Conservation (phyloP, 2,329 filamentous ascomycete species). For the Sporothrix variecibatus region DNA sequence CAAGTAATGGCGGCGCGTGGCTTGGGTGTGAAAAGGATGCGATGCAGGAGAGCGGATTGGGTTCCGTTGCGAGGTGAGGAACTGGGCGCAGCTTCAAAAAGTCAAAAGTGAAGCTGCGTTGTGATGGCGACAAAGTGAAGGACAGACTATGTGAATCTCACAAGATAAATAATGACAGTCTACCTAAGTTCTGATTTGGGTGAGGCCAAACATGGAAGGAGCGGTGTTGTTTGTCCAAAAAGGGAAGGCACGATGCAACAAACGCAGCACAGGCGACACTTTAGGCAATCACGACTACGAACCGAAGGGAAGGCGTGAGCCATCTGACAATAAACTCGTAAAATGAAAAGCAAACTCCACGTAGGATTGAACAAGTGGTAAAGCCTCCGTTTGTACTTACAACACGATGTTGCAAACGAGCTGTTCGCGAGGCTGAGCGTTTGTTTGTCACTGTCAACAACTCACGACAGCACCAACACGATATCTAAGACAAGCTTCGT, state of each 20-base stretch:
- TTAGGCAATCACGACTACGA: neutral
- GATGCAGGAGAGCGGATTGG: neutral
- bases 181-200: neutral
- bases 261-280: neutral
- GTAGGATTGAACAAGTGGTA: neutral
- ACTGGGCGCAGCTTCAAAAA: neutral
- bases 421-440: neutral
- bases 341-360: neutral
- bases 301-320: neutral
- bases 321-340: neutral
- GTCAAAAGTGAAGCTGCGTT: neutral
- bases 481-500: neutral
- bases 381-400: neutral
- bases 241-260: slow-evolving; percentile 16
- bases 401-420: neutral
- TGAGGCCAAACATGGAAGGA: neutral
- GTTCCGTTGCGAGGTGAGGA: neutral
- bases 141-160: no score
- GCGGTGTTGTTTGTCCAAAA: neutral
- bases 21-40: slow-evolving; percentile 4
- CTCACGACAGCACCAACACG: neutral
- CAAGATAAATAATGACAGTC: neutral
- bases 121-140: neutral
- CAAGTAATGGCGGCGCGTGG: neutral
- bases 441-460: neutral